Base-by-base conservation (phyloP, 2,329 filamentous ascomycete genomes). In the Fusarium longipes region DNA sequence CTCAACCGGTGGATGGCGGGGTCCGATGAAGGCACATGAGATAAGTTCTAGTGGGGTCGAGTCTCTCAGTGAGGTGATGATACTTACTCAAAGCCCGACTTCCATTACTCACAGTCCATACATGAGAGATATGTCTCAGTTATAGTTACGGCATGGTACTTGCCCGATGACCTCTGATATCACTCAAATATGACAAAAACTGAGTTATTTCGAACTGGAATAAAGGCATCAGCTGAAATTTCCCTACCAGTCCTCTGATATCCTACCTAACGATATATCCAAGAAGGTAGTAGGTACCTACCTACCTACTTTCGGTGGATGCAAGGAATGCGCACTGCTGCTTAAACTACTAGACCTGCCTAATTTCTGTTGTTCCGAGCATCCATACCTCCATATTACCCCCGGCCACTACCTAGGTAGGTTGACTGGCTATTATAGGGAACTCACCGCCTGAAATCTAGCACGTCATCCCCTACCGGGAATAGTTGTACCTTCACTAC, bases 1-100 rank as follows among this genome's bases (percentile, higher is more conserved):
- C 48, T 62, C 57, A 62, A 51, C 57, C 40, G 57, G 57, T 62
- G 38, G 39, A 59, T 72, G 70, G 70, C 70, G 70, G 70, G 70
- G 70, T 68, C 56, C 39, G 58, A 38, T 63, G 58, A 51, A 30
- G 45, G 40, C 27, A 24, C 49, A 43, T 39, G 36, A 43, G 42
- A 30, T 40, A 40, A 40, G 38, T 42, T 43, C 48, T 32, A 35
- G 40, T 53, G 38, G 33, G 39, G 50, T 48, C 45, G 17, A 36
- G 8, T 25, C 20, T 40, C 22, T 20, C 12, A 25, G 17, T 35
- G n/a, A 8, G n/a, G 32, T 9, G 27, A 27, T 35, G 15, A 33
- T 33, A 33, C 15, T 17, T n/a, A n/a, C n/a, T 35, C 5, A 43
- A 24, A n/a, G n/a, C n/a, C n/a, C n/a, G n/a, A n/a, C n/a, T n/a